A percentile compares a stretch with the other conserved stretches of the same genome.
Evolutionary conservation across 2,329 filamentous ascomycete species (phyloP).

Genomic region (Ophiostoma sp.): DNA sequence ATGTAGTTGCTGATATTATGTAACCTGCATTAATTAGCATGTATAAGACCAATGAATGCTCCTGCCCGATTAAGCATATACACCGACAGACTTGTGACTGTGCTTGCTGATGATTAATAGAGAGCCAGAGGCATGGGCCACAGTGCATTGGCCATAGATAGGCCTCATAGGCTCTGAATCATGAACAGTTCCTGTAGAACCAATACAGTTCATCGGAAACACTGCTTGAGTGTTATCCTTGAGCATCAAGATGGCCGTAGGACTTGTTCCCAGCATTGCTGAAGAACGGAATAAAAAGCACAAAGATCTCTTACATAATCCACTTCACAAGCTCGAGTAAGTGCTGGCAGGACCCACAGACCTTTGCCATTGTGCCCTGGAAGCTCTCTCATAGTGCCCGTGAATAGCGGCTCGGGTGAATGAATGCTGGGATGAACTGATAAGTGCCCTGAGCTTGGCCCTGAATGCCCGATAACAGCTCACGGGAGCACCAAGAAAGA

Average conservation of each 20-base stretch:
- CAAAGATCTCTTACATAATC: neutral
- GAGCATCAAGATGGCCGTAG: neutral
- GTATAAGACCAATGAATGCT: neutral
- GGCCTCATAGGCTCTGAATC: neutral
- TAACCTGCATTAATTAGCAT: neutral
- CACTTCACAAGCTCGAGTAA: neutral
- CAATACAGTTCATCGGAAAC: no score
- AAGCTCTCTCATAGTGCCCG: neutral
- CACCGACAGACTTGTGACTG: no score
- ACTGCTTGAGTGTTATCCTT: no score
- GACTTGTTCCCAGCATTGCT: neutral
- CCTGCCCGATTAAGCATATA: neutral
- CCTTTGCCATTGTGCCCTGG: slow-evolving; percentile 1
- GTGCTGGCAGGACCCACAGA: neutral
- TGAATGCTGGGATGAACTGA: neutral
- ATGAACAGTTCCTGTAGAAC: neutral
- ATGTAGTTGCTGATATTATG: neutral
- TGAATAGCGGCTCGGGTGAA: neutral
- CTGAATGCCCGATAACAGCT: slow-evolving; percentile 8
- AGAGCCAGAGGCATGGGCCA: neutral
- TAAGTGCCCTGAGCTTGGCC: slow-evolving; percentile 10
- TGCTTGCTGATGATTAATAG: no score
- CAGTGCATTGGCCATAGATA: neutral
- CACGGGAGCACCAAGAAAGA: neutral
- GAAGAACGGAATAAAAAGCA: neutral